Evolutionary conservation across 345 rosid genomes (phyloP).

Genomic region (sweet orange (Citrus sinensis)): DNA sequence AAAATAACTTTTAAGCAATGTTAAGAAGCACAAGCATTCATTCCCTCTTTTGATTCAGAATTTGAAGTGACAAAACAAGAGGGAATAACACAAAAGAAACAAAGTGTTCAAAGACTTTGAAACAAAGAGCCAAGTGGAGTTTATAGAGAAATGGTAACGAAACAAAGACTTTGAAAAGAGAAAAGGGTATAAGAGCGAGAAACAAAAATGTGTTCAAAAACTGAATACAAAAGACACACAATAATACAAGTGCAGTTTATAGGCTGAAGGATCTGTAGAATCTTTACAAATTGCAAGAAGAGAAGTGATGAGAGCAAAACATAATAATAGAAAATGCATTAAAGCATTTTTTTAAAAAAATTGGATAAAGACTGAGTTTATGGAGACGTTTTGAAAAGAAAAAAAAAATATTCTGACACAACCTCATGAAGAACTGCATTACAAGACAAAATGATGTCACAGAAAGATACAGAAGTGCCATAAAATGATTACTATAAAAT

Average conservation of each 20-base stretch:
- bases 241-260: slow-evolving; percentile 11
- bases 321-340: slow-evolving; percentile 9
- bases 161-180: not conserved
- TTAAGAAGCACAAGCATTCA: not conserved
- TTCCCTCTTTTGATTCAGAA: slow-evolving; percentile 12
- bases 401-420: slow-evolving; percentile 60
- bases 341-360: slow-evolving; percentile 15
- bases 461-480: slow-evolving; percentile 34
- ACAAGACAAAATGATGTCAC: slow-evolving; percentile 80
- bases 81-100: slow-evolving; percentile 16
- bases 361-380: slow-evolving; percentile 16
- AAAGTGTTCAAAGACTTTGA: not conserved
- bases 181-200: slow-evolving; percentile 7
- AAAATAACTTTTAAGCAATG: not conserved
- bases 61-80: slow-evolving; percentile 21
- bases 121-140: slow-evolving; percentile 7
- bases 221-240: slow-evolving; percentile 19
- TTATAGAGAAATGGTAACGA: not conserved
- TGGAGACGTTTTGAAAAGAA: slow-evolving; percentile 24
- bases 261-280: slow-evolving; percentile 27
- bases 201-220: slow-evolving; percentile 19
- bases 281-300: slow-evolving; percentile 57
- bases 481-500: slow-evolving; percentile 14
- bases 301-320: slow-evolving; percentile 39
- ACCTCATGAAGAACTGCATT: slow-evolving; percentile 80